These are phyloP conservation scores for Notholithocarpus densiflorus DNA, from an alignment of 306 rosid species.

Conservation along the genomic window DNA sequence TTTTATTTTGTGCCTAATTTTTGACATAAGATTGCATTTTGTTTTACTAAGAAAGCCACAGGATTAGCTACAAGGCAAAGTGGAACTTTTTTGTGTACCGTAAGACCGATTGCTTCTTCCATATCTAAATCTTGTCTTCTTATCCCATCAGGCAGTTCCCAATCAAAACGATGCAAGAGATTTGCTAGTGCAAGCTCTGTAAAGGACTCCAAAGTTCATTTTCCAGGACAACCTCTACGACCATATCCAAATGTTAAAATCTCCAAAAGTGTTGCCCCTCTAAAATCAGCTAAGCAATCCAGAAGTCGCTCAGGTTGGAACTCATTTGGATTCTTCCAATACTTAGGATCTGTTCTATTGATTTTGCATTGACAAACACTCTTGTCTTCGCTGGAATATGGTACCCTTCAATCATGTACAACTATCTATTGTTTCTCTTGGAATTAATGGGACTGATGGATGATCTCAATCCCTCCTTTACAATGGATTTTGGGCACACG, in stretches of 20 bases:
- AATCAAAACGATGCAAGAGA: constrained; percentile 25
- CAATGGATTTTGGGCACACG: constrained; percentile 5
- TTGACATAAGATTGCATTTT: not conserved
- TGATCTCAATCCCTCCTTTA: constrained; percentile 21
- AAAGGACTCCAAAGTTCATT: not conserved
- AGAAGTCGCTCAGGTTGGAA: constrained; percentile 22
- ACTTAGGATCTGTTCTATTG: constrained; percentile 8
- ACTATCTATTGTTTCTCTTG: constrained; percentile 8
- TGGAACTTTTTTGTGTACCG: constrained; percentile 23
- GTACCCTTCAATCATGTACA: constrained; percentile 14
- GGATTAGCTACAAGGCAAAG: constrained; percentile 14
- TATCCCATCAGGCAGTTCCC: constrained; percentile 26
- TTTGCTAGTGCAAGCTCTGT: constrained; percentile 27
- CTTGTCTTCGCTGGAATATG: constrained; percentile 6
- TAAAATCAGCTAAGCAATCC: constrained; percentile 11
- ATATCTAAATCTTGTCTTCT: constrained; percentile 21
- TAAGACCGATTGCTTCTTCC: constrained; percentile 8
- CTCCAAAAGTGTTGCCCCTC: constrained; percentile 20
- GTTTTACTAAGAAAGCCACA: not conserved
- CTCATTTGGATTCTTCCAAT: constrained; percentile 19
- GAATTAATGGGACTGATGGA: constrained; percentile 13
- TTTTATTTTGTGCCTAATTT: not conserved
- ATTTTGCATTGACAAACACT: constrained; percentile 8
- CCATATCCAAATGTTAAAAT: constrained; percentile 24
- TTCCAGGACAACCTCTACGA: constrained; percentile 26